phyloP scores from a whole-genome alignment of 1,139 yeast genomes.

The Taphrina populina region DNA sequence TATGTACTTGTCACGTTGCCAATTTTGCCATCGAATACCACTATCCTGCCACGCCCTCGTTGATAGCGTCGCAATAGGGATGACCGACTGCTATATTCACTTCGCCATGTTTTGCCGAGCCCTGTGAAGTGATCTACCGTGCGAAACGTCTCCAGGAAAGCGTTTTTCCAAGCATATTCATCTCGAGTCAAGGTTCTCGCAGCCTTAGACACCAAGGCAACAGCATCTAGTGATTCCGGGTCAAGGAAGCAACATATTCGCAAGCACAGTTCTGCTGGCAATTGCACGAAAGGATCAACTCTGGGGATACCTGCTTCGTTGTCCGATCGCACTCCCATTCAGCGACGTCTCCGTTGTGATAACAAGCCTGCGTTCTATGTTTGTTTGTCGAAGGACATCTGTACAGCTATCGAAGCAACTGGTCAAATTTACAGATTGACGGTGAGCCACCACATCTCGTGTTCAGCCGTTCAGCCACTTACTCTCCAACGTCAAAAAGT shows the following conservation, averaged over 20 bases:
- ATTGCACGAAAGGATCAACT: background rate
- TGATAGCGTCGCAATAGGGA: background rate
- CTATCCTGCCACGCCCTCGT: constrained; percentile 18
- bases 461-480: no score
- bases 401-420: no score
- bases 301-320: no score
- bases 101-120: constrained; percentile 18
- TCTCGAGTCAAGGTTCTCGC: background rate
- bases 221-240: constrained; percentile 8
- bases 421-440: no score
- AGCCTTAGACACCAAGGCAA: background rate
- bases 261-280: constrained; percentile 8
- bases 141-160: constrained; percentile 6
- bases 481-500: no score
- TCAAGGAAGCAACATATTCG: constrained; percentile 10
- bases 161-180: constrained; percentile 13
- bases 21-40: constrained; percentile 11
- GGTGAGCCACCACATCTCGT: no score
- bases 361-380: no score
- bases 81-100: constrained; percentile 8
- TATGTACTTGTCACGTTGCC: background rate
- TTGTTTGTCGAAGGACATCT: no score
- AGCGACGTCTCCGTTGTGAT: no score
- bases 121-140: constrained; percentile 3
- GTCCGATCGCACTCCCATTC: no score